Percentiles rank a stretch among this genome's conserved stretches.
Evolutionary conservation across 2,329 filamentous ascomycete genomes (phyloP).

Genomic region (Pestalotiopsis sp.): DNA sequence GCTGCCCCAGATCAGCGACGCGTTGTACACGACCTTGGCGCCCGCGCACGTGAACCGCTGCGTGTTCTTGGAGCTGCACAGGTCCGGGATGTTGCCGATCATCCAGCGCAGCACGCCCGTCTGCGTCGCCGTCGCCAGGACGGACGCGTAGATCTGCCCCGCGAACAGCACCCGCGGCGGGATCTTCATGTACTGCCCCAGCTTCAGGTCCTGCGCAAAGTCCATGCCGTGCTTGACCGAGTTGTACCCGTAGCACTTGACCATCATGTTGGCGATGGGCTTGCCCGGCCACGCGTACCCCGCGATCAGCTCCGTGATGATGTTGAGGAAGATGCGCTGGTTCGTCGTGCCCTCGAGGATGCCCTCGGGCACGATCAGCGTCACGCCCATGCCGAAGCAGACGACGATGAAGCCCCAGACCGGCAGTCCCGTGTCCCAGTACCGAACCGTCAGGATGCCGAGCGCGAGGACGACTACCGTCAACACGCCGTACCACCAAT

Average conservation of each 20-base stretch:
- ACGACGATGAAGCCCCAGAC: constrained; percentile 13
- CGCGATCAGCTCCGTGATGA: constrained; percentile 35
- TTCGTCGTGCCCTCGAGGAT: constrained; percentile 16
- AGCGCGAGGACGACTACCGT: constrained; percentile 35
- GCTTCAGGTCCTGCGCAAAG: constrained; percentile 34
- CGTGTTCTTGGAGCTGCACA: constrained; percentile 31
- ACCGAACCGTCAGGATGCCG: constrained; percentile 30
- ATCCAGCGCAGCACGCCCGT: constrained; percentile 31
- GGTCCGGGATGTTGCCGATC: constrained; percentile 30
- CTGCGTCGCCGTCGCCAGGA: constrained; percentile 34
- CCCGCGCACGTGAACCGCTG: constrained; percentile 35
- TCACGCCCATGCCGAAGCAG: constrained; percentile 15
- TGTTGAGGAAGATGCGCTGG: constrained; percentile 28
- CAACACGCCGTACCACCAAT: constrained; percentile 42
- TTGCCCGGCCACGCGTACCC: constrained; percentile 35
- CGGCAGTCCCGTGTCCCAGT: constrained; percentile 25
- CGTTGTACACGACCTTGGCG: constrained; percentile 35
- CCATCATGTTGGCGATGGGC: constrained; percentile 35
- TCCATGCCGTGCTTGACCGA: constrained; percentile 35
- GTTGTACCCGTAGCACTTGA: constrained; percentile 36
- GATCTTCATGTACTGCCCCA: constrained; percentile 36
- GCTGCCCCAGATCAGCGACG: constrained; percentile 35
- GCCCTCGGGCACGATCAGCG: constrained; percentile 14
- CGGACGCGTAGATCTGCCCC: constrained; percentile 35
- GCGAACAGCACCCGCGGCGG: constrained; percentile 34